A percentile compares a stretch with the other conserved stretches of the same genome.
These are phyloP conservation scores for Lodderomyces jiufengensis DNA, from an alignment of 1,139 yeast genomes.

Conservation along the genomic window DNA sequence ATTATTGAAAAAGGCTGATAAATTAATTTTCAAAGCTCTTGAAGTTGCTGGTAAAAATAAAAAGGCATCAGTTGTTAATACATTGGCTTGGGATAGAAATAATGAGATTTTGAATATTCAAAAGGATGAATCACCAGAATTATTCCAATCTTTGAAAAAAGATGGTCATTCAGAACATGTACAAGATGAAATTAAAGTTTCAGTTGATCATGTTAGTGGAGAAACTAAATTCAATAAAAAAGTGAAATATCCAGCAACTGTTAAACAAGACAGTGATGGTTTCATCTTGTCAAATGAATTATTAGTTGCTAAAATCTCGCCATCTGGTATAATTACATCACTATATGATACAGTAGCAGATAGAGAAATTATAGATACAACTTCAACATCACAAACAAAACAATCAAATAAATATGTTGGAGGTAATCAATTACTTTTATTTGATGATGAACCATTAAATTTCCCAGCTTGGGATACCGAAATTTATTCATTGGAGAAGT, in stretches of 20 bases:
- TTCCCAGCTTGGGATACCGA: slow-evolving; percentile 99
- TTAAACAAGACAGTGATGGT: slow-evolving; percentile 37
- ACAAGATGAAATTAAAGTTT: slow-evolving; percentile 10
- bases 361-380: slow-evolving; percentile 65
- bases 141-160: slow-evolving; percentile 9
- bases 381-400: slow-evolving; percentile 46
- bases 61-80: slow-evolving; percentile 37
- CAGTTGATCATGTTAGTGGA: slow-evolving; percentile 15
- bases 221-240: slow-evolving; percentile 16
- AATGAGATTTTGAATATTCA: slow-evolving; percentile 45
- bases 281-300: slow-evolving; percentile 58
- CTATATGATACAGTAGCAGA: slow-evolving; percentile 56
- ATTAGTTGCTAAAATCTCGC: slow-evolving; percentile 54
- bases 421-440: slow-evolving; percentile 75
- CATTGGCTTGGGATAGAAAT: slow-evolving; percentile 65
- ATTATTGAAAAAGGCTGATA: slow-evolving; percentile 51
- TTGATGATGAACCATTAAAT: slow-evolving; percentile 84
- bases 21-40: slow-evolving; percentile 53
- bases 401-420: slow-evolving; percentile 34
- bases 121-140: slow-evolving; percentile 11
- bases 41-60: slow-evolving; percentile 12
- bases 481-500: slow-evolving; percentile 72
- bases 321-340: slow-evolving; percentile 64
- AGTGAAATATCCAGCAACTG: slow-evolving; percentile 45
- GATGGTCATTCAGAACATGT: slow-evolving; percentile 3